Conservation (phyloP, 2,329 filamentous ascomycete genomes). For the Hymenoscyphus linearis region DNA sequence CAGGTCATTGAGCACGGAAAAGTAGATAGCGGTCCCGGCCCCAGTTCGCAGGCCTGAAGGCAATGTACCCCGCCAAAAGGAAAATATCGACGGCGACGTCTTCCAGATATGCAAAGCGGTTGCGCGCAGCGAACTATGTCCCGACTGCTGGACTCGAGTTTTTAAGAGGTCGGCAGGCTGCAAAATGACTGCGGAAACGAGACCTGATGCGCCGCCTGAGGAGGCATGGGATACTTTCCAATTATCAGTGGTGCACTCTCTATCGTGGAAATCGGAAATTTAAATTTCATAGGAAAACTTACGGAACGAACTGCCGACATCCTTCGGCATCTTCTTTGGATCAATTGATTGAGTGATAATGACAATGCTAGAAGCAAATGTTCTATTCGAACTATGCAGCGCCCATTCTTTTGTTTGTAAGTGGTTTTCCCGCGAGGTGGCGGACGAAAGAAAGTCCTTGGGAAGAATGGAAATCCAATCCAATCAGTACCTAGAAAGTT, state of each 20-base stretch:
- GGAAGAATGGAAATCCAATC: too few species aligned
- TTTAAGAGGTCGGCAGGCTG: conserved; percentile 96
- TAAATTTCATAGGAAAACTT: conserved; percentile 19
- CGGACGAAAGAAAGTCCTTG: neutral
- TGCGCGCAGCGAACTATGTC: conserved; percentile 59
- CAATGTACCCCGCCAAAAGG: conserved; percentile 87
- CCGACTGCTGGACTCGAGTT: conserved; percentile 88
- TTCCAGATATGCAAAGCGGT: conserved; percentile 65
- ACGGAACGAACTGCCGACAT: conserved; percentile 43
- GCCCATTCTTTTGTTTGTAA: conserved; percentile 1
- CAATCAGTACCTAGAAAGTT: too few species aligned
- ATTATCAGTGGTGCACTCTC: conserved; percentile 4
- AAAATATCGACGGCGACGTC: conserved; percentile 57
- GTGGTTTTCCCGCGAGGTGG: neutral
- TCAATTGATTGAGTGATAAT: conserved; percentile 10
- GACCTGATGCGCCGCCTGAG: conserved; percentile 81
- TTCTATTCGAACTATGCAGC: neutral
- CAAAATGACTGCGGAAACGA: conserved; percentile 81
- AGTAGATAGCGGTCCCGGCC: conserved; percentile 89
- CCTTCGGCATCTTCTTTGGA: conserved; percentile 43
- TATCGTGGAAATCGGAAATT: neutral
- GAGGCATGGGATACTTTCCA: conserved; percentile 72
- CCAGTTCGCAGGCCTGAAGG: conserved; percentile 92
- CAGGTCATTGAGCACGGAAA: conserved; percentile 78
- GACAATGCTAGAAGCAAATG: conserved; percentile 16